These are phyloP conservation scores for Macrolepiota dolichaula DNA, from an alignment of 768 basidiomycete genomes.

Conservation along the genomic window DNA sequence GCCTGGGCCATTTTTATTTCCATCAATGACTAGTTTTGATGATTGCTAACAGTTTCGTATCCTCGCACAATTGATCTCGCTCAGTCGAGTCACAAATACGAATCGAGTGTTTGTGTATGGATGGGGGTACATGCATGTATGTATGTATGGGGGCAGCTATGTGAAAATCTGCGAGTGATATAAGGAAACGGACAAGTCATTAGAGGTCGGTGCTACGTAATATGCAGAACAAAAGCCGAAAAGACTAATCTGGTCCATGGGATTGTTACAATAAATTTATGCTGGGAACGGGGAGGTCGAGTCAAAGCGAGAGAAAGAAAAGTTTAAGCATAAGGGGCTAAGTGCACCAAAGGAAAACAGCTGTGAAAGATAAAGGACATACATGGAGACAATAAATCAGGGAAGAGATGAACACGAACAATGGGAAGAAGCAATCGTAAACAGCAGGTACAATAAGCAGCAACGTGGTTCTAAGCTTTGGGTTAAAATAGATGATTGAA, in stretches of 20 bases:
- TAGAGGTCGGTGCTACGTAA: background rate
- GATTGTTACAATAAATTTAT: background rate
- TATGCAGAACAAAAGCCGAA: background rate
- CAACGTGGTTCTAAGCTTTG: background rate
- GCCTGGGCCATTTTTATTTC: background rate
- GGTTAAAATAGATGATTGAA: background rate
- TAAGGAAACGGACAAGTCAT: conserved; percentile 4
- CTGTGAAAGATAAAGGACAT: background rate
- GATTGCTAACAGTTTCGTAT: background rate
- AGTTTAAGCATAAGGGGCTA: background rate
- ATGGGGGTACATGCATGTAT: background rate
- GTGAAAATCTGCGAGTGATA: background rate
- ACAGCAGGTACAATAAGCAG: conserved; percentile 6
- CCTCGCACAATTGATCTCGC: background rate
- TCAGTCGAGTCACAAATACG: conserved; percentile 3
- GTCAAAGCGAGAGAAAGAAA: background rate
- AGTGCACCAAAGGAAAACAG: background rate
- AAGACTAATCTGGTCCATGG: background rate
- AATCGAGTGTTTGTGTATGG: background rate
- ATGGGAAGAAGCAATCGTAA: background rate
- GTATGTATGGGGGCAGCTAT: background rate
- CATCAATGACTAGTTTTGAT: background rate
- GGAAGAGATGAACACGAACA: conserved; percentile 7
- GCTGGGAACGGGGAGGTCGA: background rate
- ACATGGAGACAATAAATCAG: conserved; percentile 10